Percentiles rank a stretch among this genome's conserved stretches.
phyloP scores from a whole-genome alignment of 176 grass and related monocot species.

The bread wheat (Triticum aestivum) region IWGSC_CS_RefSeq_v2.1 NC_057812.1:393371498-393371997 shows the following conservation, averaged over 20 bases:
- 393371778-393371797: slow-evolving; percentile 28
- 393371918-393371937: background rate
- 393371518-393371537: slow-evolving; percentile 60
- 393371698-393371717: slow-evolving; percentile 72
- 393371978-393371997: background rate
- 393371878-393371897: too few species aligned
- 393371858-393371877: background rate
- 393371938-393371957: background rate
- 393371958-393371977: background rate
- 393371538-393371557: slow-evolving; percentile 93
- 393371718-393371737: slow-evolving; percentile 70
- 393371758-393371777: slow-evolving; percentile 95
- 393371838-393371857: background rate
- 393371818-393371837: background rate
- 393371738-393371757: slow-evolving; percentile 83
- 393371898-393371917: background rate
- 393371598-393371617: slow-evolving; percentile 91
- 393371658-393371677: slow-evolving; percentile 71
- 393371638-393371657: slow-evolving; percentile 70
- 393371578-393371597: slow-evolving; percentile 98
- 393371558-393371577: slow-evolving; percentile 91
- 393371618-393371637: slow-evolving; percentile 88
- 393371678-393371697: slow-evolving; percentile 62
- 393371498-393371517: slow-evolving; percentile 20
- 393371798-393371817: background rate